These are phyloP conservation scores for Gymnopus androsaceus DNA, from an alignment of 1,284 basidiomycete species.

Conservation along the genomic window DNA sequence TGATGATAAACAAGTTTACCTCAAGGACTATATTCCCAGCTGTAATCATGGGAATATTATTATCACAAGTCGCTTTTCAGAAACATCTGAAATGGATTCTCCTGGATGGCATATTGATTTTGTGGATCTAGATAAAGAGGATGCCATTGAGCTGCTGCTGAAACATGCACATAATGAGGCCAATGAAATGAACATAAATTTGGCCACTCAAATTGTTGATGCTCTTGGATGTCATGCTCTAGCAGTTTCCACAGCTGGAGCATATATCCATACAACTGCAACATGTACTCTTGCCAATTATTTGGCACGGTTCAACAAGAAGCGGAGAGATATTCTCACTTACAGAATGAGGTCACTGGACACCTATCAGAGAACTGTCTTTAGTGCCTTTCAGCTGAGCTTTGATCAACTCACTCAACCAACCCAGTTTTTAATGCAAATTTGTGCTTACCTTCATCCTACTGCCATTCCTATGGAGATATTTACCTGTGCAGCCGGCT, in stretches of 20 bases:
- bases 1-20: not conserved
- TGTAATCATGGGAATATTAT: too few relatives aligned
- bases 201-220: not conserved
- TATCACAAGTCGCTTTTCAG: not conserved
- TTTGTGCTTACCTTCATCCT: constrained; percentile 1
- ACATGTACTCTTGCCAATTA: not conserved
- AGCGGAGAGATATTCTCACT: not conserved
- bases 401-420: too few relatives aligned
- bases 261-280: not conserved
- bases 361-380: too few relatives aligned
- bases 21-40: too few relatives aligned
- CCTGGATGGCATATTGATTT: not conserved
- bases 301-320: not conserved
- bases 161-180: too few relatives aligned
- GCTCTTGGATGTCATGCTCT: not conserved
- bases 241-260: constrained; percentile 1
- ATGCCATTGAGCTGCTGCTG: too few relatives aligned
- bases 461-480: not conserved
- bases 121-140: not conserved
- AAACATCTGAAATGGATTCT: not conserved
- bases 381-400: too few relatives aligned
- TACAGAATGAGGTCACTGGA: too few relatives aligned
- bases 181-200: too few relatives aligned
- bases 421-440: not conserved
- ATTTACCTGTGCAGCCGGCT: not conserved